These are phyloP conservation scores for Colletotrichum coccodes DNA, from an alignment of 2,329 filamentous ascomycete genomes.

Conservation along the genomic window DNA sequence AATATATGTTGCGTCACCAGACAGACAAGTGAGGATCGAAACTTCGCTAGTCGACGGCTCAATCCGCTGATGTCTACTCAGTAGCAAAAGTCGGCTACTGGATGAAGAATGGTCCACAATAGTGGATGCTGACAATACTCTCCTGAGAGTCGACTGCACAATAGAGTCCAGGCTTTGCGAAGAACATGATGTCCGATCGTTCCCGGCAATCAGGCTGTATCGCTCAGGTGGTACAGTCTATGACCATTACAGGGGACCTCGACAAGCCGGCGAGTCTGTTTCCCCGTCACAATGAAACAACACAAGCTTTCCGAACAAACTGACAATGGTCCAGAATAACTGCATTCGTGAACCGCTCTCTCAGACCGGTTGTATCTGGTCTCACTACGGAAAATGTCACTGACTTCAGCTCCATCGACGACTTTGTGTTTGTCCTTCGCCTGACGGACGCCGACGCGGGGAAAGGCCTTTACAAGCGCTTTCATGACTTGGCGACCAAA, in stretches of 20 bases:
- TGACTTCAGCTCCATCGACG: constrained; percentile 49
- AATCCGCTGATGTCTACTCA: constrained; percentile 25
- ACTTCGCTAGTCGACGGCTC: neutral
- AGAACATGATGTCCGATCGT: constrained; percentile 53
- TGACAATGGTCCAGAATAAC: constrained; percentile 33
- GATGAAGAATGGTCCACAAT: constrained; percentile 34
- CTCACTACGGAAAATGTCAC: constrained; percentile 15
- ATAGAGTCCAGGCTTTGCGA: constrained; percentile 47
- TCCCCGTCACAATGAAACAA: neutral
- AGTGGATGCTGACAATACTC: constrained; percentile 8
- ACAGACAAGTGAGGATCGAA: constrained; percentile 1
- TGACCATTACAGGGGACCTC: constrained; percentile 54
- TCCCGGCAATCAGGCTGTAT: constrained; percentile 57
- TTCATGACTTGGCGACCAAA: constrained; percentile 44
- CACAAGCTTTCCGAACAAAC: too few species aligned
- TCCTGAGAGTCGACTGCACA: constrained; percentile 53
- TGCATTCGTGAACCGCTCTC: constrained; percentile 12
- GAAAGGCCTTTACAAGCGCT: constrained; percentile 41
- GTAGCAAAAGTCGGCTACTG: constrained; percentile 27
- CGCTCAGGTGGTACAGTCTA: constrained; percentile 42
- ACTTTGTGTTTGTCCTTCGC: constrained; percentile 53
- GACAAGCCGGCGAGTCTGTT: constrained; percentile 47
- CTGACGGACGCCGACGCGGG: constrained; percentile 42
- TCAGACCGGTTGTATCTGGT: constrained; percentile 36
- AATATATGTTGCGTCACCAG: too few species aligned